These are phyloP conservation scores for Aspergillus costaricaensis DNA, from an alignment of 2,329 filamentous ascomycete species.

Conservation along the genomic window DNA sequence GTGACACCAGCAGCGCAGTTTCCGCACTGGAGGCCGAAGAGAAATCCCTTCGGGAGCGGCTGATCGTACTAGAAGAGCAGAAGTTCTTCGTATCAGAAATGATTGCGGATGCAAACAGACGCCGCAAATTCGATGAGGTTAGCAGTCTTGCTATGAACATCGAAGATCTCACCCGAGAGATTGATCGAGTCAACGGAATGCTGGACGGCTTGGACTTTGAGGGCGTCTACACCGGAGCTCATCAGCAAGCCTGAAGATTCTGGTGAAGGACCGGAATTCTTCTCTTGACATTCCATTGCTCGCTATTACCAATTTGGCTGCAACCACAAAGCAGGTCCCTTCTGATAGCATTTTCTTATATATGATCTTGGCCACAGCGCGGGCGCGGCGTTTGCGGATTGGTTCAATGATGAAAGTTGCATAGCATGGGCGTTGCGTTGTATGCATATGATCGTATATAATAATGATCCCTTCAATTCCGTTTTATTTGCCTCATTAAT, in stretches of 20 bases:
- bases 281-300: neutral
- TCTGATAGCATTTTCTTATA: neutral
- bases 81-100: slow-evolving; percentile 85
- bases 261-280: neutral
- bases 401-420: slow-evolving; percentile 4
- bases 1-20: slow-evolving; percentile 58
- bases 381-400: slow-evolving; percentile 4
- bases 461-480: neutral
- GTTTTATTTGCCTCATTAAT: neutral
- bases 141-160: slow-evolving; percentile 75
- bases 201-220: slow-evolving; percentile 68
- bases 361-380: slow-evolving; percentile 1
- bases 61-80: slow-evolving; percentile 88
- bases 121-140: slow-evolving; percentile 83
- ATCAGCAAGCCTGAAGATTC: neutral
- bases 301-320: neutral
- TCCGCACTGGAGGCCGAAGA: slow-evolving; percentile 78
- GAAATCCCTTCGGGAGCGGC: slow-evolving; percentile 73
- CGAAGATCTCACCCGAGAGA: slow-evolving; percentile 79
- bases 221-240: slow-evolving; percentile 46
- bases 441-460: slow-evolving; percentile 2
- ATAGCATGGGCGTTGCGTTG: slow-evolving; percentile 9
- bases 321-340: neutral
- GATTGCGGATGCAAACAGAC: slow-evolving; percentile 74
- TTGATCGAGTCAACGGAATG: slow-evolving; percentile 65